phyloP scores from a whole-genome alignment of 2,329 filamentous ascomycete genomes.

The Tolypocladium ophioglossoides region DNA sequence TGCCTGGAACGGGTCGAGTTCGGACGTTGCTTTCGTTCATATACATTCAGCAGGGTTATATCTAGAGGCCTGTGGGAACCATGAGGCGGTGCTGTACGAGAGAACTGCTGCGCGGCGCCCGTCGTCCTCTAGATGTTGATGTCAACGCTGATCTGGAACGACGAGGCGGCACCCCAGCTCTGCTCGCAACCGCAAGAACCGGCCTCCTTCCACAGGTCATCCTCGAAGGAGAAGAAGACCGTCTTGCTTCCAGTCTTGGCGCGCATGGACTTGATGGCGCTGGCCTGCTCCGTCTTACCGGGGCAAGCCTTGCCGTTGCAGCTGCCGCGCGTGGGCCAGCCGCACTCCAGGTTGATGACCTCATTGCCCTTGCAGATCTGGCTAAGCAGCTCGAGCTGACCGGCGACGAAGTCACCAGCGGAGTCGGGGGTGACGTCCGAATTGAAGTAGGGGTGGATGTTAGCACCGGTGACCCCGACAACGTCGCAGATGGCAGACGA shows the following conservation, averaged over 20 bases:
- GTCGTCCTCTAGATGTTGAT: constrained; percentile 3
- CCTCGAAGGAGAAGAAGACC: constrained; percentile 70
- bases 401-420: constrained; percentile 67
- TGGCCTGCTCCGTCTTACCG: constrained; percentile 53
- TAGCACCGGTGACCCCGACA: constrained; percentile 72
- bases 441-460: constrained; percentile 96
- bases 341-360: constrained; percentile 78
- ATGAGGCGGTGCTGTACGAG: neutral
- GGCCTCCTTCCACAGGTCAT: constrained; percentile 73
- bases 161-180: constrained; percentile 54
- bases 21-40: constrained; percentile 12
- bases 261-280: constrained; percentile 63
- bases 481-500: constrained; percentile 52
- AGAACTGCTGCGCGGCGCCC: neutral
- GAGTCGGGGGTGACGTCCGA: constrained; percentile 45
- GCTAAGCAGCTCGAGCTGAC: constrained; percentile 62
- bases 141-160: constrained; percentile 1
- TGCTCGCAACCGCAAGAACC: constrained; percentile 66
- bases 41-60: constrained; percentile 14
- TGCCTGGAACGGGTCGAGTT: constrained; percentile 11
- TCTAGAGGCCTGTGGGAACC: neutral
- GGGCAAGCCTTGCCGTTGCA: constrained; percentile 66
- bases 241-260: constrained; percentile 53
- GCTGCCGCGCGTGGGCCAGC: constrained; percentile 67
- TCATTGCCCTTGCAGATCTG: constrained; percentile 60